Evolutionary conservation across 352 stramenopile genomes (phyloP).

Genomic region (Peronospora destructor): DNA sequence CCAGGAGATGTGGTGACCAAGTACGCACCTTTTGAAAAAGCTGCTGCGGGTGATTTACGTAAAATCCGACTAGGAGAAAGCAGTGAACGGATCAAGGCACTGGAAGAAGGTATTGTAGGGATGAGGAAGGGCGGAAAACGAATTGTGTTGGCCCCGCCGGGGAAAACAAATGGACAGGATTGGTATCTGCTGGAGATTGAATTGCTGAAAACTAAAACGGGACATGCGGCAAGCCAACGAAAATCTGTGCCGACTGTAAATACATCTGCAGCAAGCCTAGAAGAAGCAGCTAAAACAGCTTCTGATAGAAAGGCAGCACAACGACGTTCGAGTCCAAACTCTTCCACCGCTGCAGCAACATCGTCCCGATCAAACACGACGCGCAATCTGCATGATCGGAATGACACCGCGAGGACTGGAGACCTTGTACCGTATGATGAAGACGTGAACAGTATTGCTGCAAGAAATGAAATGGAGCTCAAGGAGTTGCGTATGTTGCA

Average conservation of each 20-base stretch:
- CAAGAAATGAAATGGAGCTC: constrained; percentile 47
- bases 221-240: constrained; percentile 21
- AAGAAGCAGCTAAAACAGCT: constrained; percentile 13
- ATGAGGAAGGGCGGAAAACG: constrained; percentile 86
- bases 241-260: constrained; percentile 28
- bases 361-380: constrained; percentile 19
- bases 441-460: constrained; percentile 18
- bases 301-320: constrained; percentile 26
- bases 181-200: constrained; percentile 81
- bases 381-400: constrained; percentile 12
- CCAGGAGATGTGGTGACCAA: constrained; percentile 67
- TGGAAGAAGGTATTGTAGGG: constrained; percentile 84
- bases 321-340: constrained; percentile 29
- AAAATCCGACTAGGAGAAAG: constrained; percentile 77
- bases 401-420: constrained; percentile 18
- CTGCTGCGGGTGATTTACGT: constrained; percentile 37
- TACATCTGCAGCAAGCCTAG: constrained; percentile 5
- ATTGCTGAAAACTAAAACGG: constrained; percentile 64
- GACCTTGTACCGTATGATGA: constrained; percentile 52
- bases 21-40: constrained; percentile 72
- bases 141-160: constrained; percentile 81
- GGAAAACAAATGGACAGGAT: constrained; percentile 73
- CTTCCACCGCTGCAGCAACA: constrained; percentile 5
- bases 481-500: constrained; percentile 49
- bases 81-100: constrained; percentile 74